Conservation (phyloP, 2,329 filamentous ascomycete species). For the Fusarium compactum region DNA sequence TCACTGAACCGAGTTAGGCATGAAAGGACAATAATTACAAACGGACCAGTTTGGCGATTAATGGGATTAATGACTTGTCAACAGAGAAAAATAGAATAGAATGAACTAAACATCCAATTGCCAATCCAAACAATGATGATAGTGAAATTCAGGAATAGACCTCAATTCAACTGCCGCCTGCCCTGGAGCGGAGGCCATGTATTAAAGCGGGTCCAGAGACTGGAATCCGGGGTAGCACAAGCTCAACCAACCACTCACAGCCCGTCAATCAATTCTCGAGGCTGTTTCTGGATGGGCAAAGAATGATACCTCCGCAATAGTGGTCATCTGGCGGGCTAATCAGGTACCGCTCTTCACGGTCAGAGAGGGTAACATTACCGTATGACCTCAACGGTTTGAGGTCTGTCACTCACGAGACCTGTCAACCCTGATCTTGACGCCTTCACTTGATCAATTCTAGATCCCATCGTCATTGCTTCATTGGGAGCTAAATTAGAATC, state of each 20-base stretch:
- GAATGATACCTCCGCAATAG: slow-evolving; percentile 7
- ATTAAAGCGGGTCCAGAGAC: slow-evolving; percentile 9
- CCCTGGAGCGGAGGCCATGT: not conserved
- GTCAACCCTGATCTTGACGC: slow-evolving; percentile 32
- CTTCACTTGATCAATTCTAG: slow-evolving; percentile 32
- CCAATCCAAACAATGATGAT: not conserved
- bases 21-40: not conserved
- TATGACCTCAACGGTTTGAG: slow-evolving; percentile 45
- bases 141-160: not conserved
- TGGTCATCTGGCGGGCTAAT: slow-evolving; percentile 4
- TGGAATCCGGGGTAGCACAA: slow-evolving; percentile 43
- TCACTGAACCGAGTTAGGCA: not conserved
- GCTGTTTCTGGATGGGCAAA: not conserved
- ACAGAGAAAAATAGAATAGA: not conserved
- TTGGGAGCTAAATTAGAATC: not conserved
- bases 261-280: not conserved
- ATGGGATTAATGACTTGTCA: not conserved
- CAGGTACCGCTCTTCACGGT: slow-evolving; percentile 20
- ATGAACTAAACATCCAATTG: not conserved
- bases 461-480: slow-evolving; percentile 9
- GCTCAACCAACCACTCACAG: slow-evolving; percentile 39
- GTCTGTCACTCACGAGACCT: slow-evolving; percentile 41
- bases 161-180: slow-evolving; percentile 14
- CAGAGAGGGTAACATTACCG: slow-evolving; percentile 5
- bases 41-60: not conserved